Evolutionary conservation across 192 early-diverging fungal species (phyloP).

Genomic region (Funneliformis mosseae): DNA sequence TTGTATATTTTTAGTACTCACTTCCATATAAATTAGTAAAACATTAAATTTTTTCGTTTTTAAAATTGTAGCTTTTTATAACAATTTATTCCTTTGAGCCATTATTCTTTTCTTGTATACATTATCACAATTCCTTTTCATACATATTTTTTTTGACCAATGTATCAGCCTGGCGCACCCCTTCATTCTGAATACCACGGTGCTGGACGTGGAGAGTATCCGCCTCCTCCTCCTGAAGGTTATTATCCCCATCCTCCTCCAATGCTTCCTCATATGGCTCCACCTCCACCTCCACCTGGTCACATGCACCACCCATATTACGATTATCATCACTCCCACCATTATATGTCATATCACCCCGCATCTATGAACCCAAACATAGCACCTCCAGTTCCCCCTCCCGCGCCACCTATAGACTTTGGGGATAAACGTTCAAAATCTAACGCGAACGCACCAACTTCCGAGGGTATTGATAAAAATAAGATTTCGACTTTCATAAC

Average conservation of each 20-base stretch:
- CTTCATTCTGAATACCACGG: constrained; percentile 5
- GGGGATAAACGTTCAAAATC: neutral
- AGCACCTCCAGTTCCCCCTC: neutral
- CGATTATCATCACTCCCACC: constrained; percentile 17
- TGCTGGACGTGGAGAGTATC: constrained; percentile 9
- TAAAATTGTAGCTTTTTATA: neutral
- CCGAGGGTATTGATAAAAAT: constrained; percentile 16
- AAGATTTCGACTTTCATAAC: neutral
- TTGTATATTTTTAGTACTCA: neutral
- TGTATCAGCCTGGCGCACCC: neutral
- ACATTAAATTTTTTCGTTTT: neutral
- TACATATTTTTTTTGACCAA: neutral
- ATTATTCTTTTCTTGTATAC: neutral
- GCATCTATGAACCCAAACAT: constrained; percentile 2
- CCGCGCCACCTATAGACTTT: neutral
- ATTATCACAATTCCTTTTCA: neutral
- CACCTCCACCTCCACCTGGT: constrained; percentile 18
- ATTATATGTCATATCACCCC: constrained; percentile 26
- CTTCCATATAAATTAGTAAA: neutral
- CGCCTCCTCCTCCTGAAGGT: neutral
- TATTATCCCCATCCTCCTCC: constrained; percentile 22
- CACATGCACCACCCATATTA: constrained; percentile 18
- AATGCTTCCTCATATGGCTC: constrained; percentile 4
- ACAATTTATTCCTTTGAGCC: neutral
- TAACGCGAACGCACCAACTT: neutral